Percentiles rank a stretch among this genome's conserved stretches.
Conservation (phyloP, 148 eudicot species). For the Rhododendron mucronatum region DNA sequence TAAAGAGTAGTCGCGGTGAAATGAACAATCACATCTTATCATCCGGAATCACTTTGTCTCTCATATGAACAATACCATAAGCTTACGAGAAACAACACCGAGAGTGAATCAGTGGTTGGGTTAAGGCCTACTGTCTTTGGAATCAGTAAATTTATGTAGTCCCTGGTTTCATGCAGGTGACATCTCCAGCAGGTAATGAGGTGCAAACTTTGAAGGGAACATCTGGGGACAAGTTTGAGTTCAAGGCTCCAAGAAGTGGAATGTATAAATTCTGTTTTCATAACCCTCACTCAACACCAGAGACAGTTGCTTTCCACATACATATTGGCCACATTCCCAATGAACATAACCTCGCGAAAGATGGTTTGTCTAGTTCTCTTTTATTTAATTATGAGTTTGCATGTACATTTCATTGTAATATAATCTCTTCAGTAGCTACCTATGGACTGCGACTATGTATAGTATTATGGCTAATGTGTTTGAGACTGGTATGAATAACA, state of each 20-base stretch:
- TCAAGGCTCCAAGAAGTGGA: constrained; percentile 82
- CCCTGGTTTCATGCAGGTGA: constrained; percentile 49
- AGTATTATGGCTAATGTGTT: background rate
- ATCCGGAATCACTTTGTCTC: background rate
- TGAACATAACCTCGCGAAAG: constrained; percentile 86
- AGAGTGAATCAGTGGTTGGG: background rate
- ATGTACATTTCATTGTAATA: background rate
- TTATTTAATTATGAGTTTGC: background rate
- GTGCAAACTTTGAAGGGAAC: constrained; percentile 74
- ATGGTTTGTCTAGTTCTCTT: constrained; percentile 51
- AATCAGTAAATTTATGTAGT: background rate
- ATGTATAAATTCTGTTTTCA: constrained; percentile 93
- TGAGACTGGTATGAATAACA: background rate
- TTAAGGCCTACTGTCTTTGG: background rate
- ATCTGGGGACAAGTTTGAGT: constrained; percentile 83
- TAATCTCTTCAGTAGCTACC: no score
- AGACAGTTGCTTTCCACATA: constrained; percentile 86
- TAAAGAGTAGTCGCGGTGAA: no score
- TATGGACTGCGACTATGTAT: background rate
- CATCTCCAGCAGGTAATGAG: constrained; percentile 61
- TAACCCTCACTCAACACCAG: constrained; percentile 67
- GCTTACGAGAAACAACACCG: background rate
- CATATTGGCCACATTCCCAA: constrained; percentile 89
- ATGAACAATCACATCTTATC: background rate
- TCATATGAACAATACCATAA: background rate